Conservation (phyloP, 257 asterid genomes). For the Solanum raphanifolium region DNA sequence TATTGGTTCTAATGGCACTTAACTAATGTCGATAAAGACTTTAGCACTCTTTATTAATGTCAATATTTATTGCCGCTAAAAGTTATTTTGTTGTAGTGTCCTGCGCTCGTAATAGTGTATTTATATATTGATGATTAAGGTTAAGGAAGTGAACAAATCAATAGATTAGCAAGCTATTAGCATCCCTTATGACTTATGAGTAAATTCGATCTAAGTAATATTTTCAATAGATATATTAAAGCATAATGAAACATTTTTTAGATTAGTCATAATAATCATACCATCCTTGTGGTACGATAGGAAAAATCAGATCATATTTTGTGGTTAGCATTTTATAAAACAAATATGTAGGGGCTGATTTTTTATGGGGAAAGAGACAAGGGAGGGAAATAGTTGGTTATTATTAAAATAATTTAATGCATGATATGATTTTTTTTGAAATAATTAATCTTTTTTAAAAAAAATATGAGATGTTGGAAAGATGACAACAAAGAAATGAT, state of each 20-base stretch:
- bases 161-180: background rate
- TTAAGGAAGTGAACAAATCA: background rate
- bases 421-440: background rate
- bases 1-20: too few relatives aligned
- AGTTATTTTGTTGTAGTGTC: too few relatives aligned
- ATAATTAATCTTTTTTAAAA: too few relatives aligned
- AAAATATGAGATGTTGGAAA: background rate
- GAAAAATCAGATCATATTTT: background rate
- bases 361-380: background rate
- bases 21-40: too few relatives aligned
- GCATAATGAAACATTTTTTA: background rate
- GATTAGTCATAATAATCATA: background rate
- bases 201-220: background rate
- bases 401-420: background rate
- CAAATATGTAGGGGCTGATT: background rate
- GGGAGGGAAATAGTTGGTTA: background rate
- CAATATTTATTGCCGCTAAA: too few relatives aligned
- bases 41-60: too few relatives aligned
- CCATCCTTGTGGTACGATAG: background rate
- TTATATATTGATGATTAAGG: background rate
- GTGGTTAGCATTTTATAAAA: background rate
- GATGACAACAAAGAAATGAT: background rate
- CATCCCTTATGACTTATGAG: background rate
- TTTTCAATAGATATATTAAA: background rate
- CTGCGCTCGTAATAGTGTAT: background rate